Conservation (phyloP, 2,329 filamentous ascomycete species). For the Fusarium sp. region DNA sequence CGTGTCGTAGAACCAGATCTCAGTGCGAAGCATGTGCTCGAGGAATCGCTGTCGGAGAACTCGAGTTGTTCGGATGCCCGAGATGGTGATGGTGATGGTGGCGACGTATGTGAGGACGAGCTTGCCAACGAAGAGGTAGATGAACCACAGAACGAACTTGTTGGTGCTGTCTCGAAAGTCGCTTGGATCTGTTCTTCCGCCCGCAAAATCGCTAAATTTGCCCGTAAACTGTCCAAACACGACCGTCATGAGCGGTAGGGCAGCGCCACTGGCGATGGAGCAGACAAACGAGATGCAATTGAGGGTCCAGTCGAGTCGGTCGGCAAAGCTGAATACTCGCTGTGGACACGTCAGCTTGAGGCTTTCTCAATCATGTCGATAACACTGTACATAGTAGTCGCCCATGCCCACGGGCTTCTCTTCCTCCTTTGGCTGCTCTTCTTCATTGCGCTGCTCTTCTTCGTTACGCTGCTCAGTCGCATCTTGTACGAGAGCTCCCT, state of each 20-base stretch:
- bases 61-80: conserved; percentile 34
- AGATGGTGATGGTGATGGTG: conserved; percentile 16
- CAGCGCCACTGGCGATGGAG: conserved; percentile 28
- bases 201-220: conserved; percentile 28
- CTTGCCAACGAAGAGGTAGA: conserved; percentile 37
- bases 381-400: conserved; percentile 23
- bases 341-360: neutral
- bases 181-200: conserved; percentile 9
- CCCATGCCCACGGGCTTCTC: conserved; percentile 11
- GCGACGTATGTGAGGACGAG: conserved; percentile 31
- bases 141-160: conserved; percentile 34
- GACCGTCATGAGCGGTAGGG: conserved; percentile 34
- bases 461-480: neutral
- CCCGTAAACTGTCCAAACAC: conserved; percentile 35
- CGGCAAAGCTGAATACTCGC: conserved; percentile 37
- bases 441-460: neutral
- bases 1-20: conserved; percentile 37
- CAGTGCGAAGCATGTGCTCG: conserved; percentile 28
- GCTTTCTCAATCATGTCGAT: accelerated
- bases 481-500: neutral
- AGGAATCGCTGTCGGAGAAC: conserved; percentile 28
- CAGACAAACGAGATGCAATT: conserved; percentile 26
- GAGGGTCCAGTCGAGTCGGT: conserved; percentile 32
- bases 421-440: conserved; percentile 9
- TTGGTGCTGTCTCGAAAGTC: conserved; percentile 24